These are phyloP conservation scores for Penicillium nordicum DNA, from an alignment of 2,329 filamentous ascomycete species.

Conservation along the genomic window DNA sequence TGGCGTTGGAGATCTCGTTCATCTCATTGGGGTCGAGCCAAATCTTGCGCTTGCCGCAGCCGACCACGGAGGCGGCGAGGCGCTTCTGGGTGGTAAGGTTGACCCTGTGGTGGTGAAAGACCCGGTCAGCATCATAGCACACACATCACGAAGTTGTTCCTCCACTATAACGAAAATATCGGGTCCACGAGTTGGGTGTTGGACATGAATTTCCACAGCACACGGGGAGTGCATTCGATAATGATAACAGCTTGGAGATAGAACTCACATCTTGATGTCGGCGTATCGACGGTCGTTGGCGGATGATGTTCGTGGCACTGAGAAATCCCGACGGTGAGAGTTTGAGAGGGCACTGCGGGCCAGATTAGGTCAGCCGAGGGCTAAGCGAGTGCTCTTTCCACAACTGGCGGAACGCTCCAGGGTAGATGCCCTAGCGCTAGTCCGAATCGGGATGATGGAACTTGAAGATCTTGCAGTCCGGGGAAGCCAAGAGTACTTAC, in stretches of 20 bases:
- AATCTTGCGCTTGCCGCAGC: constrained; percentile 99
- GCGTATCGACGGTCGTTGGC: constrained; percentile 47
- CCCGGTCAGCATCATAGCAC: constrained; percentile 32
- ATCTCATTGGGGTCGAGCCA: constrained; percentile 99
- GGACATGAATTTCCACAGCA: constrained; percentile 1
- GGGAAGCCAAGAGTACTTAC: constrained; percentile 2
- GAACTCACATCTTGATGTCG: constrained; percentile 47
- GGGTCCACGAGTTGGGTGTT: constrained; percentile 10
- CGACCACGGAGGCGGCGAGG: constrained; percentile 96
- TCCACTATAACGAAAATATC: constrained; percentile 14
- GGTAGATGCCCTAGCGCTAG: constrained; percentile 13
- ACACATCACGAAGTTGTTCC: constrained; percentile 15
- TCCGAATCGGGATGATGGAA: constrained; percentile 12
- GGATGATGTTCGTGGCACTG: constrained; percentile 45
- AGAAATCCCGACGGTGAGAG: constrained; percentile 40
- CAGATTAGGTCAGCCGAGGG: constrained; percentile 39
- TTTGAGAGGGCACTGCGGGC: constrained; percentile 35
- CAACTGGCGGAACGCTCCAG: constrained; percentile 1
- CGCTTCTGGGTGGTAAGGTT: constrained; percentile 99
- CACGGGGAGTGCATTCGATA: constrained; percentile 19
- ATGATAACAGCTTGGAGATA: constrained; percentile 26
- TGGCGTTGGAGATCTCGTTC: constrained; percentile 99
- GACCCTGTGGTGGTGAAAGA: constrained; percentile 66
- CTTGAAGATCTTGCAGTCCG: constrained; percentile 5
- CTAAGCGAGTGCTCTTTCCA: constrained; percentile 33